Percentiles rank a stretch among this genome's conserved stretches.
phyloP scores from a whole-genome alignment of 768 basidiomycete species.

The Heimioporus sp. region DNA sequence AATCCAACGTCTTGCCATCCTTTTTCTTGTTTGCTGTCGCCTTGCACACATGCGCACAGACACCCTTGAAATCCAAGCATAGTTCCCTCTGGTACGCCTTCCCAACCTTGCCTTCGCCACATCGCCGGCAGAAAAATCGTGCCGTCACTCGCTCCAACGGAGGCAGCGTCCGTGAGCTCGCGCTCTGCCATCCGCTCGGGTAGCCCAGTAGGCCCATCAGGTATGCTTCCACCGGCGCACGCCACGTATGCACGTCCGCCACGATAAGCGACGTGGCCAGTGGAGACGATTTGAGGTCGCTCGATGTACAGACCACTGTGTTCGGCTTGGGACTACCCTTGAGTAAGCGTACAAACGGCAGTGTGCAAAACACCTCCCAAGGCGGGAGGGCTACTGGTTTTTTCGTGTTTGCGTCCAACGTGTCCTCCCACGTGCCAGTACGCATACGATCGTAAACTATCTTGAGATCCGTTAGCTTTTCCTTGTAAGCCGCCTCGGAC shows the following conservation, averaged over 20 bases:
- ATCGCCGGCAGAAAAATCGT: conserved; percentile 55
- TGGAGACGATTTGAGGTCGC: conserved; percentile 24
- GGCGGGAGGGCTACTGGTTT: conserved; percentile 38
- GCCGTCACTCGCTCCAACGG: conserved; percentile 60
- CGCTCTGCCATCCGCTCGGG: conserved; percentile 46
- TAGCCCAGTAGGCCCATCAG: conserved; percentile 50
- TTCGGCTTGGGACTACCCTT: conserved; percentile 25
- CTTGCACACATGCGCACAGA: conserved; percentile 57
- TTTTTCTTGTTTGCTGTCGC: neutral
- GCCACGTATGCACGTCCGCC: conserved; percentile 51
- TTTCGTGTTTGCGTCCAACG: neutral
- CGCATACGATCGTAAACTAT: conserved; percentile 47
- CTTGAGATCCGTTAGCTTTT: conserved; percentile 35
- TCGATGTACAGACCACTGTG: neutral
- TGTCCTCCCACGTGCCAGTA: conserved; percentile 19
- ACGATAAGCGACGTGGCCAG: conserved; percentile 39
- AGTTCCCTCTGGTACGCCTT: conserved; percentile 35
- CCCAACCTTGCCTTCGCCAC: conserved; percentile 36
- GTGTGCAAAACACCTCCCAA: conserved; percentile 44
- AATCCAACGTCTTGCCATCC: conserved; percentile 28
- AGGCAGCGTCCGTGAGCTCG: conserved; percentile 46
- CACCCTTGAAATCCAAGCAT: conserved; percentile 56
- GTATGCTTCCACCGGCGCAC: conserved; percentile 38
- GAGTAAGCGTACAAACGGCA: conserved; percentile 44
- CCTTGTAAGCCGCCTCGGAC: conserved; percentile 25